Evolutionary conservation across 768 basidiomycete species (phyloP), one percentile per base, ranked within the genome.

Genomic region (Boletales sp.): DNA sequence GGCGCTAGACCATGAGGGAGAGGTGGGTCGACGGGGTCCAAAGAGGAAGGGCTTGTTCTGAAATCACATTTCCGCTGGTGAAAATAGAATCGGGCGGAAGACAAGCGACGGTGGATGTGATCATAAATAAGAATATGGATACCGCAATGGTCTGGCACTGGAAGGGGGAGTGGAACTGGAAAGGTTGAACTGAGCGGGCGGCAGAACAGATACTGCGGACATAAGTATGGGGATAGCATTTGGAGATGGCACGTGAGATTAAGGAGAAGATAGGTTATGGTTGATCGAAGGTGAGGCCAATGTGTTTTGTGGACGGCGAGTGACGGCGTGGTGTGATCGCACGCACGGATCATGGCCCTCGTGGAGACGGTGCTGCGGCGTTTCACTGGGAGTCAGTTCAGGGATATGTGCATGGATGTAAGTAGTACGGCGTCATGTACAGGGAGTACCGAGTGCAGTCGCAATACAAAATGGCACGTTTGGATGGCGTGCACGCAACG

Each of bases 311-410:
- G 40, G 60, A 48, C 24, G 54, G 51, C 40, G 4, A 8, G 40
- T 24, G 24, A 27, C 24, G 56, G 54, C 57, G 50, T 62, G 59
- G 45, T 14, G 37, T 44, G 9, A 32, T 39, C 29, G 51, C 38
- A 52, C 29, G 51, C 38, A 52, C 31, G 51, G 47, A 51, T 41
- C 53, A 50, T 55, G 47, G 15, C 12, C 51, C 57, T 50, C 61
- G 55, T 62, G 61, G 51, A 18, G 47, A 51, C 47, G 43, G 58
- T 34, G 40, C 62, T 63, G 61, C 61, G 61, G 61, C 61, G 61
- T 60, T 46, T 53, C 24, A 7, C 24, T 5, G 24, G 24, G 24
- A 7, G 24, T 27, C 24, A 27, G 24, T 27, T 27, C 61, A 60
- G 61, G 54, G 60, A 50, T 47, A 39, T 35, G 42, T 47, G 59